Evolutionary conservation across 1,284 basidiomycete species (phyloP).

Genomic region (Ganoderma leucocontextum): DNA sequence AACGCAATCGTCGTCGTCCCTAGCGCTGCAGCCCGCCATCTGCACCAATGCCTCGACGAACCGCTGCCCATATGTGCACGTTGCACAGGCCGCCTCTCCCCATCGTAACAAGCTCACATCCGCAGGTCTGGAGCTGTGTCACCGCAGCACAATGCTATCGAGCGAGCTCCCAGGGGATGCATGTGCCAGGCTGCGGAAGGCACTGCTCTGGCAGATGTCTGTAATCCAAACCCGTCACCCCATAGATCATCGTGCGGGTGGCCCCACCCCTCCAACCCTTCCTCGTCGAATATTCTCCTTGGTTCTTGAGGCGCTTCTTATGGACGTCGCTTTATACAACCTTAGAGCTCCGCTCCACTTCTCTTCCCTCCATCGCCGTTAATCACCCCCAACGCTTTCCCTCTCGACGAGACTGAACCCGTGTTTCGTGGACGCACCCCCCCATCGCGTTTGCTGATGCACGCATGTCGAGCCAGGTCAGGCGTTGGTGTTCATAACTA

Average conservation of each 20-base stretch:
- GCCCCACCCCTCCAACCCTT: background rate
- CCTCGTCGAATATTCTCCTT: background rate
- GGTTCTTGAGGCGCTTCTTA: conserved; percentile 7
- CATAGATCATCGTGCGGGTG: background rate
- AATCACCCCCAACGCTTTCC: background rate
- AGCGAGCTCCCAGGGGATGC: background rate
- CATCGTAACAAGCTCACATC: conserved; percentile 5
- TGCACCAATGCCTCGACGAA: conserved; percentile 7
- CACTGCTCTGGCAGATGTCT: conserved; percentile 15
- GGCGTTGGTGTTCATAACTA: background rate
- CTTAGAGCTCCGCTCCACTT: conserved; percentile 8
- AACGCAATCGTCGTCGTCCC: conserved; percentile 14
- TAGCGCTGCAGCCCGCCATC: conserved; percentile 5
- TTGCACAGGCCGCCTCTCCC: conserved; percentile 9
- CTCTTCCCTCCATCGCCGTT: background rate
- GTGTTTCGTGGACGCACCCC: conserved; percentile 6
- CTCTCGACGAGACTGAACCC: background rate
- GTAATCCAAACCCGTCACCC: background rate
- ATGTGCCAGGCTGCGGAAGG: conserved; percentile 7
- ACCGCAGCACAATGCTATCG: background rate
- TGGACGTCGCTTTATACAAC: conserved; percentile 11
- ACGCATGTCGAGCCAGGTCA: conserved; percentile 1
- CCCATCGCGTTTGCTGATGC: background rate
- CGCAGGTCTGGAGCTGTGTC: background rate
- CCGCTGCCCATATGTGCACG: conserved; percentile 4